Base-by-base conservation (phyloP, 1,139 yeast species). In the Kazachstania sp. region DNA sequence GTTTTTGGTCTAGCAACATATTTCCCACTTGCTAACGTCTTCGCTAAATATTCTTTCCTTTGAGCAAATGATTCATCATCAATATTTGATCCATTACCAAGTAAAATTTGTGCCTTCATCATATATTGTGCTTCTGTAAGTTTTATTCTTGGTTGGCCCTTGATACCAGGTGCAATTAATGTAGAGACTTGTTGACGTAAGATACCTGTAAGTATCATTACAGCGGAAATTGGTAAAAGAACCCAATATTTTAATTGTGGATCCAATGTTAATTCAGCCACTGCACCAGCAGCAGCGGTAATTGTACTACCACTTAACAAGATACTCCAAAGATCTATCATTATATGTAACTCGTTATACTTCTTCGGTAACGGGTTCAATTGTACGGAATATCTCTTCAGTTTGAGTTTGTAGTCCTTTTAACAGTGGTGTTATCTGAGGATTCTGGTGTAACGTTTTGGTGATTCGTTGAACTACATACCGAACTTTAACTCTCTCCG, bases 231-330 rank as follows among this genome's bases (percentile, higher is more conserved):
- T 34, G 98, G 98, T 41, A 88, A 67, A 26, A 92, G 72, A 37
- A 88, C 97, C 97, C 97, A 92, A 56, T 81, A 77, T 65, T 86
- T 83, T 54, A 92, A 72, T 50, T 79, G 78, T 5, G 96, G 95
- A 62, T 90, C 97, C 45, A 90, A 71, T 15, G 82, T 67, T 37
- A 81, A 65, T 47, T 79, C 82, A 2, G 79, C 78, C 15, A 62
- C 63, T 5, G 57, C 57, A 39, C 60, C 58, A 4, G 53, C 55
- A 12, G 57, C 48, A 37, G 53, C 55, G 12, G 57, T 48, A 39
- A 52, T 54, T 9, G 19, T 18, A 13, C 39, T n/a, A 4, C 41
- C 41, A 12, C 34, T 38, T 4, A 41, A 4, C 4, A 46, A 15
- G 4, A 46, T 7, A 18, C 40, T 31, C 46, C 44, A 41, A 8